These are phyloP conservation scores for Syzygium aromaticum DNA, from an alignment of 345 rosid species.

Conservation along the genomic window DNA sequence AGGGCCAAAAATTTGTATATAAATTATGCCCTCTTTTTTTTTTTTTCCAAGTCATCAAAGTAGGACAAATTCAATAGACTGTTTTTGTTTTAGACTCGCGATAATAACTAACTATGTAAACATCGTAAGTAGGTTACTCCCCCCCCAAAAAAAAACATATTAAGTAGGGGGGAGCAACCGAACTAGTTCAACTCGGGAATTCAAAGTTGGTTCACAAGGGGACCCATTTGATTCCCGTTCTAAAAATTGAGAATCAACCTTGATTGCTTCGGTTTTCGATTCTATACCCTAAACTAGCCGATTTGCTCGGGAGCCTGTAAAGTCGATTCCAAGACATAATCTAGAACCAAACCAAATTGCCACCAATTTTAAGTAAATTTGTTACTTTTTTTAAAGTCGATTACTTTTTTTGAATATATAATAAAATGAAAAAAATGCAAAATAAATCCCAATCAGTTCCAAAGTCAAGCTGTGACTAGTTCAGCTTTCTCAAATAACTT, in stretches of 20 bases:
- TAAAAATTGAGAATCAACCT: not conserved
- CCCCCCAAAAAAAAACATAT: no score
- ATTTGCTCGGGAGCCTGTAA: rapidly evolving
- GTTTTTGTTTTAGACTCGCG: not conserved
- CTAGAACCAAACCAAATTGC: not conserved
- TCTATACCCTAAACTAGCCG: rapidly evolving
- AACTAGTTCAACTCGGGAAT: not conserved
- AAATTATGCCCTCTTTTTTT: not conserved
- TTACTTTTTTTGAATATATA: not conserved
- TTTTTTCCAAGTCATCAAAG: not conserved
- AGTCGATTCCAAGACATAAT: not conserved
- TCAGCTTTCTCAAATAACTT: no score
- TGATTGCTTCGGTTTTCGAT: rapidly evolving
- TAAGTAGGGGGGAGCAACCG: not conserved
- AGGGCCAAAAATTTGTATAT: not conserved
- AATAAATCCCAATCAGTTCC: rapidly evolving
- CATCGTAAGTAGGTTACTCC: not conserved
- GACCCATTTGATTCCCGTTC: not conserved
- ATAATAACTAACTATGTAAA: not conserved
- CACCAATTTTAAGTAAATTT: not conserved
- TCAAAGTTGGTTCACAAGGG: not conserved
- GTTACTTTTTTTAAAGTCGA: rapidly evolving
- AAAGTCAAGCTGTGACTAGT: not conserved
- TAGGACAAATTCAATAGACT: not conserved
- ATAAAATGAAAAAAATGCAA: not conserved